Base-by-base conservation (phyloP, 1,284 basidiomycete species). In the Rhodotorula sp. region DNA sequence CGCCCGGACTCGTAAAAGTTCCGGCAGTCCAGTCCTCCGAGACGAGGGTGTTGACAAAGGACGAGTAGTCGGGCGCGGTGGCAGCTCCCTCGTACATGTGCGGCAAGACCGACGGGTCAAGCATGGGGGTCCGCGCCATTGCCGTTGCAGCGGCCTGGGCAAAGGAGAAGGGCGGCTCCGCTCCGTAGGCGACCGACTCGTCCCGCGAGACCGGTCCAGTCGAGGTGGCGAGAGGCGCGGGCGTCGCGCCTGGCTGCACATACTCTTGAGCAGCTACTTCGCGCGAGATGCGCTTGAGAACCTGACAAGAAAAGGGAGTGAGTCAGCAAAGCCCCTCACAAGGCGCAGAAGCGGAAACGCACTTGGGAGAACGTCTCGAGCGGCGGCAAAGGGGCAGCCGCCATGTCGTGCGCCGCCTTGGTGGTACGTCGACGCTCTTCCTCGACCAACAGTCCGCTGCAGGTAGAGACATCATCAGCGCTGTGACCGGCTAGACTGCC, bases 291-390 rank as follows among this genome's bases (percentile, higher is more conserved):
- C 74, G 69, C 50, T 76, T 71, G 34, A 76, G 70, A 1, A 76
- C 68, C 72, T 76, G 71, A 16, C 4, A 6, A 7, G 2, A 18
- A 55, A 26, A 12, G 8, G 45, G n/a, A 10, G 31, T 43, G 3
- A 31, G 18, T 4, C 2, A 31, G 38, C 0, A n/a, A 19, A 3
- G 26, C 23, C 3, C 34, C 34, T 5, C 34, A 34, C n/a, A 34
- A 2, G 57, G 8, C 2, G 28, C 19, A 6, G 38, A 34, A 45
- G 31, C 15, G 4, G 38, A 19, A 6, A 50, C 69, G 8, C 3
- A 71, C 73, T 21, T 74, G 71, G 8, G 72, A 68, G 52, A 74
- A 74, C 12, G 67, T 61, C 28, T 74, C 72, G 10, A 63, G 62
- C 3, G 52, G 56, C 0, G 70, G 55, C 3, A 57, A 43, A 4